Conservation (phyloP, 148 eudicot species). For the Nepenthes gracilis region DNA sequence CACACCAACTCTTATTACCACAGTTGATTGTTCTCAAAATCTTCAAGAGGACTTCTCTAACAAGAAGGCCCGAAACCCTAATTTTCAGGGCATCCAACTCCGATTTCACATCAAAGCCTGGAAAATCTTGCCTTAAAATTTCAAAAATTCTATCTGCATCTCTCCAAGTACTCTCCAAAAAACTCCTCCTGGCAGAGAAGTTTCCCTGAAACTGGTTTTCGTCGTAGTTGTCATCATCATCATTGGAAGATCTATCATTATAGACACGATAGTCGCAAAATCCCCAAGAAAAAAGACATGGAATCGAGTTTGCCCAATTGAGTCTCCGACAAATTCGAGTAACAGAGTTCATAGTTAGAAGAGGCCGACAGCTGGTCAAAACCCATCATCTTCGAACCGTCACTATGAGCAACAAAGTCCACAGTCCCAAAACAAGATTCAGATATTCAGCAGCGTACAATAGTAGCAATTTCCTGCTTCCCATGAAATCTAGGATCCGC, state of each 20-base stretch:
- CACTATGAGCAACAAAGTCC: too few relatives aligned
- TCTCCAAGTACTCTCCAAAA: constrained; percentile 21
- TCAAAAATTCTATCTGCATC: constrained; percentile 53
- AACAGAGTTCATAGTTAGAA: constrained; percentile 39
- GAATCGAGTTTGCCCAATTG: constrained; percentile 15
- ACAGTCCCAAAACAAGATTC: not conserved
- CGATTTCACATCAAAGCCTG: constrained; percentile 46
- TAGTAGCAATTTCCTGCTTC: constrained; percentile 6
- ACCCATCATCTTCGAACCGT: constrained; percentile 16
- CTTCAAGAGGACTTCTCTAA: constrained; percentile 59
- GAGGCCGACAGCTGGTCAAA: constrained; percentile 9
- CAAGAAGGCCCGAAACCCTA: constrained; percentile 60
- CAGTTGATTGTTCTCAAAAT: constrained; percentile 42
- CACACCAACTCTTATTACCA: constrained; percentile 48
- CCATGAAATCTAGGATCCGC: constrained; percentile 13
- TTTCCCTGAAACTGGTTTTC: constrained; percentile 8
- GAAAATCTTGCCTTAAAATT: constrained; percentile 61
- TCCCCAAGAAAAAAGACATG: constrained; percentile 18
- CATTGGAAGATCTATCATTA: constrained; percentile 12
- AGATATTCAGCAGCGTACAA: constrained; percentile 2
- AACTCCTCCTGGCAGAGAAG: constrained; percentile 19
- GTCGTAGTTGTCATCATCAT: constrained; percentile 8
- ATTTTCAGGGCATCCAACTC: constrained; percentile 41
- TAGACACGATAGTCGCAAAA: constrained; percentile 21
- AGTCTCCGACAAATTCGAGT: constrained; percentile 31